Evolutionary conservation across 1,284 basidiomycete genomes (phyloP).

Genomic region (Marasmius sp.): DNA sequence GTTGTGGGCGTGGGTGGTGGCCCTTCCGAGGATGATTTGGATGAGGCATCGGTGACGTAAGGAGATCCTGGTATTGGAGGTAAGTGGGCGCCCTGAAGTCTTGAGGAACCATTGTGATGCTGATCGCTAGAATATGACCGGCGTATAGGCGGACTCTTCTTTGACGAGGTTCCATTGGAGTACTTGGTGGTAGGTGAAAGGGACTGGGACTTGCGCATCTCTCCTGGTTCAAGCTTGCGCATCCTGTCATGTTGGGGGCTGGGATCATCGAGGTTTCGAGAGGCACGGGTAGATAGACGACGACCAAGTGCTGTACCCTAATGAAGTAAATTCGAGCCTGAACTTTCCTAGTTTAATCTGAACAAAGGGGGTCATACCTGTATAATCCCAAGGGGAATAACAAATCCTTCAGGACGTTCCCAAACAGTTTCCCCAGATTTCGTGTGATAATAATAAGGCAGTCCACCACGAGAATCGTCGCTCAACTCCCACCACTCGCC

Average conservation of each 20-base stretch:
- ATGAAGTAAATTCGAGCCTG: background rate
- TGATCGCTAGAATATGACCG: conserved; percentile 42
- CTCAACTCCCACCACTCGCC: conserved; percentile 92
- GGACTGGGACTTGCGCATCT: conserved; percentile 6
- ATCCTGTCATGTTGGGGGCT: conserved; percentile 6
- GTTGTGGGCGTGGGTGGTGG: conserved; percentile 26
- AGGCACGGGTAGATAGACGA: conserved; percentile 52
- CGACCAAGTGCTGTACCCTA: conserved; percentile 77
- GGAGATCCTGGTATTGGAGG: conserved; percentile 65
- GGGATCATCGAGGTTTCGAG: conserved; percentile 30
- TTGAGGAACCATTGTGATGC: conserved; percentile 15
- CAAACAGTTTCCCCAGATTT: conserved; percentile 86
- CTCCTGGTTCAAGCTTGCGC: background rate
- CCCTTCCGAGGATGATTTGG: background rate
- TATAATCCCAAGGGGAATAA: conserved; percentile 87
- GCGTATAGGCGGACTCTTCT: conserved; percentile 28
- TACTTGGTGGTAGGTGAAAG: background rate
- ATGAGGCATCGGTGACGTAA: conserved; percentile 51
- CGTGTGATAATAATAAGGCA: conserved; percentile 93
- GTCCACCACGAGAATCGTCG: conserved; percentile 74
- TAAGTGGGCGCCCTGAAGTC: conserved; percentile 35
- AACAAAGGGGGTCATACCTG: conserved; percentile 50
- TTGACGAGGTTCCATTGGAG: conserved; percentile 8
- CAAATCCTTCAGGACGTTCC: conserved; percentile 83
- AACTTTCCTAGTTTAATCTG: too few relatives aligned